These are phyloP conservation scores for Cercospora janseana DNA, from an alignment of 2,329 filamentous ascomycete genomes.

Conservation along the genomic window DNA sequence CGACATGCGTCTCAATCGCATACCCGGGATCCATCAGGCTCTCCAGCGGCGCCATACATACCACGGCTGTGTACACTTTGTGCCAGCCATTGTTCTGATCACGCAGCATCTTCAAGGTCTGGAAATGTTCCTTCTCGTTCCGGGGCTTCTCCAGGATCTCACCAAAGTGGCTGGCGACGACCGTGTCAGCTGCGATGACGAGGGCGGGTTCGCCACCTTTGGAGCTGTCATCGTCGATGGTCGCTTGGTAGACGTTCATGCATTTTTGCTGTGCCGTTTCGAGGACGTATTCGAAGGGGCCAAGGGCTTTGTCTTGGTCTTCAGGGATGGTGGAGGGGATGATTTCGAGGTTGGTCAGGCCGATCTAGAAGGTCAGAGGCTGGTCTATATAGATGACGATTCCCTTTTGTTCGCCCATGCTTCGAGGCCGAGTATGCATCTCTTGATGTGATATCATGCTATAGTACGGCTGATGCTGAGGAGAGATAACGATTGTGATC, in stretches of 20 bases:
- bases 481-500: neutral
- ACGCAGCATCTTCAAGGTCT: conserved; percentile 78
- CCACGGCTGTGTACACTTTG: conserved; percentile 82
- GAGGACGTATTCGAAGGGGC: conserved; percentile 86
- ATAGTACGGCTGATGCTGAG: too few species aligned
- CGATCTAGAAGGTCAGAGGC: conserved; percentile 56
- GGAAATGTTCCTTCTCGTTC: conserved; percentile 74
- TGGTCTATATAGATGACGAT: neutral
- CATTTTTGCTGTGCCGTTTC: conserved; percentile 83
- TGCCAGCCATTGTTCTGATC: conserved; percentile 65
- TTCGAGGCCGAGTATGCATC: neutral
- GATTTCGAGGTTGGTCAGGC: conserved; percentile 78
- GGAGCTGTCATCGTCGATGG: conserved; percentile 55
- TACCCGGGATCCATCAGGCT: conserved; percentile 85
- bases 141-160: conserved; percentile 88
- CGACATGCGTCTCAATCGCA: conserved; percentile 72
- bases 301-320: conserved; percentile 75
- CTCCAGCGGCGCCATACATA: conserved; percentile 75
- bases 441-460: neutral
- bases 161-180: conserved; percentile 75
- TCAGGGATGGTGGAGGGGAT: conserved; percentile 80
- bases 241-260: conserved; percentile 65
- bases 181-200: conserved; percentile 33
- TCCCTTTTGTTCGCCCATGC: conserved; percentile 26
- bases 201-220: conserved; percentile 46